A percentile compares a stretch with the other conserved stretches of the same genome.
Conservation (phyloP, 371 early-diverging fungal species). For the Rhizopus microsporus region DNA sequence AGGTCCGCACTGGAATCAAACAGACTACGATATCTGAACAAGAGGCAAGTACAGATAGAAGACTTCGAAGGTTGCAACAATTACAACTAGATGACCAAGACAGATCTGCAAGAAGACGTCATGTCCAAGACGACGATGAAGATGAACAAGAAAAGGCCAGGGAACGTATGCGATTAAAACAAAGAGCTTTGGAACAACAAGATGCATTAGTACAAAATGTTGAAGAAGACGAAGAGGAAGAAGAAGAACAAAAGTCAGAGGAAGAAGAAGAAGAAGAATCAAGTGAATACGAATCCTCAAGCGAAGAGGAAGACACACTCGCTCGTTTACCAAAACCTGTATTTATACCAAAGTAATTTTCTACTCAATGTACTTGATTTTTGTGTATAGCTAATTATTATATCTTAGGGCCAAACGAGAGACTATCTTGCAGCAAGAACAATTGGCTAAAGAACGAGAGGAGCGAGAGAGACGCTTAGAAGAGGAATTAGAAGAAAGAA, state of each 20-base stretch:
- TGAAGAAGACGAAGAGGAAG: conserved; percentile 26
- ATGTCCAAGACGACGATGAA: conserved; percentile 25
- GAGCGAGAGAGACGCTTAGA: conserved; percentile 52
- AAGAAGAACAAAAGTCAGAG: conserved; percentile 39
- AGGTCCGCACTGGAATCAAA: conserved; percentile 47
- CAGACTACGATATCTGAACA: conserved; percentile 45
- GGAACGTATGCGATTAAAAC: conserved; percentile 48
- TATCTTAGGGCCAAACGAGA: conserved; percentile 61
- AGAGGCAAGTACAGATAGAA: conserved; percentile 46
- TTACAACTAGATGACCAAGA: conserved; percentile 31
- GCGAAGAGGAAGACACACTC: conserved; percentile 51
- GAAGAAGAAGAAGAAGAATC: conserved; percentile 44
- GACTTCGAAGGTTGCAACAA: conserved; percentile 46
- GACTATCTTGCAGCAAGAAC: conserved; percentile 65
- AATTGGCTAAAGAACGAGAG: conserved; percentile 62
- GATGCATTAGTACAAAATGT: conserved; percentile 17
- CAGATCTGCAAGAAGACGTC: conserved; percentile 44
- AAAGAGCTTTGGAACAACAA: conserved; percentile 37
- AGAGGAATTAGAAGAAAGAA: conserved; percentile 65
- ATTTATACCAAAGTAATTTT: conserved; percentile 79
- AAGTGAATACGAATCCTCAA: conserved; percentile 68
- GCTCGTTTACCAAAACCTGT: conserved; percentile 72
- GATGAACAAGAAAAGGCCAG: conserved; percentile 47
- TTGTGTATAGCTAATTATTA: neutral
- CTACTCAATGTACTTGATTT: neutral